These are phyloP conservation scores for Colletotrichum magnum DNA, from an alignment of 2,329 filamentous ascomycete species.

Conservation along the genomic window DNA sequence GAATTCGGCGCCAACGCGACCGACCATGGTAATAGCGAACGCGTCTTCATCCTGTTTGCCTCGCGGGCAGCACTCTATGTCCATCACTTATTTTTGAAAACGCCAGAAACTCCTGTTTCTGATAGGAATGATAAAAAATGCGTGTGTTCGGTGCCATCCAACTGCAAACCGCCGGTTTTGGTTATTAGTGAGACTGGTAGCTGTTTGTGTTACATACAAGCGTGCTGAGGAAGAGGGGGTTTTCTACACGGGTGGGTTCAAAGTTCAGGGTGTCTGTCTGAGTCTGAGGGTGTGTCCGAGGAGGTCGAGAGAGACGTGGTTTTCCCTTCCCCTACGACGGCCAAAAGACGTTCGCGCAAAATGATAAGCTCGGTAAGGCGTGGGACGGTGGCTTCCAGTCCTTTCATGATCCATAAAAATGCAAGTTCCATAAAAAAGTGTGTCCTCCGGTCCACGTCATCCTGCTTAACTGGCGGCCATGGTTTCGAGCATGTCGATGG, in stretches of 20 bases:
- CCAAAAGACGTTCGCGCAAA: constrained; percentile 17
- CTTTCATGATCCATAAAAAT: constrained; percentile 40
- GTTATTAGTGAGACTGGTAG: constrained; percentile 40
- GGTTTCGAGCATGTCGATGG: constrained; percentile 5
- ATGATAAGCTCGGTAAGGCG: constrained; percentile 20
- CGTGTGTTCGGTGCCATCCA: constrained; percentile 35
- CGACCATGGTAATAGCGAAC: constrained; percentile 1
- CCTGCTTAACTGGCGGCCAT: constrained; percentile 16
- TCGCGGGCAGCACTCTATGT: too few relatives aligned
- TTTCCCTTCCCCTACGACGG: constrained; percentile 2
- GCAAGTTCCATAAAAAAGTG: constrained; percentile 30
- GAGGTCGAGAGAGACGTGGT: background rate
- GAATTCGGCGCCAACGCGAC: constrained; percentile 17
- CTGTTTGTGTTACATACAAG: constrained; percentile 39
- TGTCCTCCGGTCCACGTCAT: constrained; percentile 33
- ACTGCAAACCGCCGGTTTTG: constrained; percentile 38
- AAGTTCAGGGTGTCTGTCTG: constrained; percentile 14
- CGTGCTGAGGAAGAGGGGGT: constrained; percentile 19
- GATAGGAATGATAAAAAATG: background rate
- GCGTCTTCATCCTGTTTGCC: background rate
- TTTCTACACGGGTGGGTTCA: constrained; percentile 37
- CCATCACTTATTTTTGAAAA: too few relatives aligned
- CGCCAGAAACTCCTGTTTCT: too few relatives aligned
- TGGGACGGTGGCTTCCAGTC: constrained; percentile 28
- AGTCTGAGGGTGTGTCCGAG: constrained; percentile 4